Evolutionary conservation across 306 rosid species (phyloP).

Genomic region (Ochetophila trinervis): DNA sequence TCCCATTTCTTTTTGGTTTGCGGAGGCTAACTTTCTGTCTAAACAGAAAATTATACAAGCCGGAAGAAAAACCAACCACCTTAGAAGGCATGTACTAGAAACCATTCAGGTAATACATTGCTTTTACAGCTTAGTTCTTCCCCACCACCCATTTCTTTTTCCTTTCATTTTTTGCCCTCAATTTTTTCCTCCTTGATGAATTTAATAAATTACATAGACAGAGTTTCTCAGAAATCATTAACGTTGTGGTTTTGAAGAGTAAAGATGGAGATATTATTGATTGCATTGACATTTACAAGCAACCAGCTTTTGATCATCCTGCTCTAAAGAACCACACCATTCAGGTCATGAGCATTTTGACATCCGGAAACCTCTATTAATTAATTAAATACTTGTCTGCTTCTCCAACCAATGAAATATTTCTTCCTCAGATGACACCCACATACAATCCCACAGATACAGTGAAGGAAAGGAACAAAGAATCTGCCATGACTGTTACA

Average conservation of each 20-base stretch:
- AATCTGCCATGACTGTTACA: constrained; percentile 17
- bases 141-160: too few species aligned
- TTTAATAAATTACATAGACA: background rate
- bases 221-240: background rate
- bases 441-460: constrained; percentile 9
- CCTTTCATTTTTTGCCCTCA: background rate
- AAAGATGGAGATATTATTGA: constrained; percentile 70
- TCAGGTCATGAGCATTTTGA: constrained; percentile 31
- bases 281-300: constrained; percentile 48
- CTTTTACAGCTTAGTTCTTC: too few species aligned
- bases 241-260: constrained; percentile 39
- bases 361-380: background rate
- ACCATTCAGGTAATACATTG: constrained; percentile 39
- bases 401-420: too few species aligned
- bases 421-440: constrained; percentile 40
- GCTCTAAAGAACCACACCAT: constrained; percentile 47
- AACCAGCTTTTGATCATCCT: constrained; percentile 63
- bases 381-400: too few species aligned
- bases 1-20: constrained; percentile 18
- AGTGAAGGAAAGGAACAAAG: background rate
- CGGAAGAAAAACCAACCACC: constrained; percentile 45
- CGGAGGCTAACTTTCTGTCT: constrained; percentile 28
- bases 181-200: background rate
- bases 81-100: constrained; percentile 44
- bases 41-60: constrained; percentile 37